A percentile compares a stretch with the other conserved stretches of the same genome.
Evolutionary conservation across 176 grass and related monocot genomes (phyloP).

Genomic region (Oryza rufipogon): DNA sequence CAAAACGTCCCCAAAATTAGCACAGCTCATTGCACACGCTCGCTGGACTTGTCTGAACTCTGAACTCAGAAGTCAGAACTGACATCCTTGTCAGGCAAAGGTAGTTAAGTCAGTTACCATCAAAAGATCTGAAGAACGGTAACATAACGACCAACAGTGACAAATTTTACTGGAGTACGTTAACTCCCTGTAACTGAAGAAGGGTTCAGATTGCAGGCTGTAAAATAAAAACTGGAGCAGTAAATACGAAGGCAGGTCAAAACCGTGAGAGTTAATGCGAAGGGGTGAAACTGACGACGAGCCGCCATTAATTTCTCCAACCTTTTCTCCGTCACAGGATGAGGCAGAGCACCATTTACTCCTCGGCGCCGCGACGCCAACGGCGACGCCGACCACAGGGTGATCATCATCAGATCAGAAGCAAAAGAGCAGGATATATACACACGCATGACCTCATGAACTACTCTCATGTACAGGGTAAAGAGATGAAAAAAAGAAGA

Average conservation of each 20-base stretch:
- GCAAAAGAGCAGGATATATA: neutral
- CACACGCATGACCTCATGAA: constrained; percentile 16
- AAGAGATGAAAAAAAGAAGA: neutral
- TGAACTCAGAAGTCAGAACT: neutral
- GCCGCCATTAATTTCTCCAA: constrained; percentile 33
- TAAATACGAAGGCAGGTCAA: neutral
- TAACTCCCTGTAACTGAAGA: neutral
- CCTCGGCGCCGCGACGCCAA: neutral
- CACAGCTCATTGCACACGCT: neutral
- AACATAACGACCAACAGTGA: neutral
- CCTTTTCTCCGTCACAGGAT: constrained; percentile 46
- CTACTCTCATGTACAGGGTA: neutral
- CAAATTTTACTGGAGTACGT: neutral
- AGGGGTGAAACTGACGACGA: constrained; percentile 17
- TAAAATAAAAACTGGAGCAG: neutral
- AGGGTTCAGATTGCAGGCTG: neutral
- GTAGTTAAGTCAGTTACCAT: neutral
- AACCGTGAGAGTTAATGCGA: constrained; percentile 33
- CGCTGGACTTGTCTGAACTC: neutral
- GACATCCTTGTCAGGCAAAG: constrained; percentile 7
- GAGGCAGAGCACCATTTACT: constrained; percentile 46
- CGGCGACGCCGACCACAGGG: constrained; percentile 33
- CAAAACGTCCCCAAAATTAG: neutral
- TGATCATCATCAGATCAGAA: too few species aligned
- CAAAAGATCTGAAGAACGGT: neutral